Evolutionary conservation across 352 stramenopile species (phyloP).

Genomic region (Globisporangium abappressorium): DNA sequence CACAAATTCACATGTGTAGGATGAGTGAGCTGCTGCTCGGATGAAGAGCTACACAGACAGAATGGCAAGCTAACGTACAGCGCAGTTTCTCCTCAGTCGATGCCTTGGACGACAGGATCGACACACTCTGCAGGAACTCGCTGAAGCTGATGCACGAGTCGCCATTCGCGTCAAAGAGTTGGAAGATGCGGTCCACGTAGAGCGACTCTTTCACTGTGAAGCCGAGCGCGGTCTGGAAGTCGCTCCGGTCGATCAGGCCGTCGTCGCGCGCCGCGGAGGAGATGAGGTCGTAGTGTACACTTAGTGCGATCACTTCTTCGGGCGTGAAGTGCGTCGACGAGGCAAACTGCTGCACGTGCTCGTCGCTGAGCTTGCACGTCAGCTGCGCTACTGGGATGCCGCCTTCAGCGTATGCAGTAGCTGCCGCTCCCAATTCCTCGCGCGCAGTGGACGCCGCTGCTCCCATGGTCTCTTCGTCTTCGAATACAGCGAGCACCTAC

Average conservation of each 20-base stretch:
- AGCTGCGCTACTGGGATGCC: constrained; percentile 19
- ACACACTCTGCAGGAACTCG: constrained; percentile 78
- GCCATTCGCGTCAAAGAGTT: constrained; percentile 76
- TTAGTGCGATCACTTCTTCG: constrained; percentile 58
- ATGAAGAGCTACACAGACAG: constrained; percentile 7
- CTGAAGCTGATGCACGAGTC: constrained; percentile 80
- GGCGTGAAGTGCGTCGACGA: constrained; percentile 48
- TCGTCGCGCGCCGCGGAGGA: constrained; percentile 61
- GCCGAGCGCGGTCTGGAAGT: constrained; percentile 76
- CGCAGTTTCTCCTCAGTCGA: constrained; percentile 64
- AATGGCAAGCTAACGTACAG: constrained; percentile 33
- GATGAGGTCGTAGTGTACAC: constrained; percentile 68
- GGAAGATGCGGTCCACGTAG: constrained; percentile 80
- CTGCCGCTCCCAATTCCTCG: constrained; percentile 31
- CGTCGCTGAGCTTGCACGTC: constrained; percentile 51
- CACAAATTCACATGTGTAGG: neutral
- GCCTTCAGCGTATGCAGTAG: neutral
- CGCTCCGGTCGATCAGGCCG: constrained; percentile 68
- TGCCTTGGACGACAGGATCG: constrained; percentile 67
- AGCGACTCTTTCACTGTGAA: constrained; percentile 81
- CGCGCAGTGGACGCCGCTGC: constrained; percentile 60
- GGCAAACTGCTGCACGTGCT: constrained; percentile 41
- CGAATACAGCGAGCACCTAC: neutral
- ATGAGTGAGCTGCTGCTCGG: neutral
- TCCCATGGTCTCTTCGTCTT: constrained; percentile 30